Evolutionary conservation across 176 grass and related monocot genomes (phyloP).

Genomic region (Aegilops umbellulata): DNA sequence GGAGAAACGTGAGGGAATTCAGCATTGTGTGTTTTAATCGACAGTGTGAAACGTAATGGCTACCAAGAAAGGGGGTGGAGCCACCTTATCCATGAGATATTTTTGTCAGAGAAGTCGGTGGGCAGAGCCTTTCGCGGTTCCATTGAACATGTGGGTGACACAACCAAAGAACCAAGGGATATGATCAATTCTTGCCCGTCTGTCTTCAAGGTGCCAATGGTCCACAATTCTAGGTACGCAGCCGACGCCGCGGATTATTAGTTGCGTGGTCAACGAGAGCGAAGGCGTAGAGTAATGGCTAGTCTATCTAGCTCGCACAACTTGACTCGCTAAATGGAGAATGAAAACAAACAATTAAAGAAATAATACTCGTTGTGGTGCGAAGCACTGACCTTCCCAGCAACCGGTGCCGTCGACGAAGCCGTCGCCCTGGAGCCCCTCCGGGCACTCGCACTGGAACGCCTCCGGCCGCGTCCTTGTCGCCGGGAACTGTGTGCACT

Average conservation of each 20-base stretch:
- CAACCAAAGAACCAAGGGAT: neutral
- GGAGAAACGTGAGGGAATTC: neutral
- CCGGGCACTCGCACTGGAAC: slow-evolving; percentile 40
- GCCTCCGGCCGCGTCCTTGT: neutral
- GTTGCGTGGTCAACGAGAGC: slow-evolving; percentile 25
- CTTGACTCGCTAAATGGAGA: slow-evolving; percentile 31
- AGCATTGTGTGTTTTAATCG: neutral
- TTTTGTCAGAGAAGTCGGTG: neutral
- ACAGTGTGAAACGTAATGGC: neutral
- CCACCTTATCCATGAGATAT: neutral
- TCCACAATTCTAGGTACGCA: neutral
- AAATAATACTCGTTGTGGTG: neutral
- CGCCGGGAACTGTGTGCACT: slow-evolving; percentile 11
- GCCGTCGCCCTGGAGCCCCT: slow-evolving; percentile 52
- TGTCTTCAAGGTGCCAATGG: neutral
- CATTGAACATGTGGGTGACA: neutral
- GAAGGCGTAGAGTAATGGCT: neutral
- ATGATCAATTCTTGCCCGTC: neutral
- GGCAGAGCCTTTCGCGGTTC: neutral
- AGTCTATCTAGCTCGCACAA: slow-evolving; percentile 10
- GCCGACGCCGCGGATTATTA: neutral
- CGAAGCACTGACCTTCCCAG: slow-evolving; percentile 41
- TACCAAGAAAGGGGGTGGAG: neutral
- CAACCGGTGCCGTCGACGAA: slow-evolving; percentile 44
- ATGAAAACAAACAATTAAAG: neutral